Base-by-base conservation (phyloP, 257 asterid genomes). In the Nyctanthes arbortristis region DNA sequence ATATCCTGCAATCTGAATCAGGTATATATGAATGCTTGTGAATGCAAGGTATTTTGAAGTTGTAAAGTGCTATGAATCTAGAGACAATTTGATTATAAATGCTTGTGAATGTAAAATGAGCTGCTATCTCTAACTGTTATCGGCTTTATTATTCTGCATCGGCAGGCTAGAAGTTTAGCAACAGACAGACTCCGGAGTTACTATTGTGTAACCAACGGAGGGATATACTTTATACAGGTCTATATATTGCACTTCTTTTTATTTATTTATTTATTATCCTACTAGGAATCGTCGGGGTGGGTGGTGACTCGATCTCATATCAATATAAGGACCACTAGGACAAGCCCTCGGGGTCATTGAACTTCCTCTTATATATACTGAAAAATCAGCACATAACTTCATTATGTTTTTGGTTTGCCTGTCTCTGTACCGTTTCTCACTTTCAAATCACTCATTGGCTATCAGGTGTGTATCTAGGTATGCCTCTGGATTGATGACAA, bases 91-190 rank as follows among this genome's bases (percentile, higher is more conserved):
- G 75, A 70, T 10, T 24, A 59, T 49, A 45, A 52, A 73, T 65
- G 74, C 64, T 40, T 68, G 67, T 49, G 59, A 52, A 52, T 52
- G 59, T 14, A 22, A 30, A 5, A 20, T 7, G 16, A 22, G 30
- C 29, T 24, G 25, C 71, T 63, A 35, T 73, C 45, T 30, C 77
- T 73, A 75, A 81, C 74, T 45, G 47, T 61, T 74, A n/a, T 67
- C 32, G 31, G 67, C 73, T 58, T 78, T 80, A 40, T 68, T 52
- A 56, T 61, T 83, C 77, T 55, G 30, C 96, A 94, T 83, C 77
- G 59, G 30, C 96, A 94, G 99, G 99, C 99, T 65, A 94, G 87
- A 85, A 91, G 91, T 84, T 78, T 87, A 65, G 92, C 99, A 5
- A 81, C 96, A 35, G 99, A 91, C 82, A 94, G 87, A 81, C 95